Evolutionary conservation across 2,329 filamentous ascomycete genomes (phyloP), one percentile per base, ranked within the genome.

Genomic region (Monosporascus sp.): DNA sequence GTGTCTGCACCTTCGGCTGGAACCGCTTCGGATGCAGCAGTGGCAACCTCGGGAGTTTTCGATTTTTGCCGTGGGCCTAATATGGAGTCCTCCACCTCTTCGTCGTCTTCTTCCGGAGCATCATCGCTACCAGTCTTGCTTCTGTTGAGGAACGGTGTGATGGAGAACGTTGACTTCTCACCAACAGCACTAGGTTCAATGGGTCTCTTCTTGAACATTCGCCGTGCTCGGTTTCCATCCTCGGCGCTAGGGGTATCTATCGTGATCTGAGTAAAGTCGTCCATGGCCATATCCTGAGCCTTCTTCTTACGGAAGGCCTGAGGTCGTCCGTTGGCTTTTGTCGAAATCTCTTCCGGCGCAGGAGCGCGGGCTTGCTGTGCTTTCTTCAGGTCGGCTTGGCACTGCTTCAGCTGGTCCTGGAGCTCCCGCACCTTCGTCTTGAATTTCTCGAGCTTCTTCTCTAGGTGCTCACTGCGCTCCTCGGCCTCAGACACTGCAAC

Each of bases 131-230:
- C 67, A 5, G 69, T 76, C 69, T 79, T 84, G 26, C 83, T 86
- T 49, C 87, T 84, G 69, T 92, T 96, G 56, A 97, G 77, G 75
- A 96, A 97, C 0, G 93, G 93, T 0, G 93, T 97, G 58, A 97
- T 91, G 4, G 91, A 96, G 70, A 97, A 97, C 3, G 81, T 86
- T 0, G 92, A 97, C 70, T 96, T 97, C 65, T 96, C 90, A 31
- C 89, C 91, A 5, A 88, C 75, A 52, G 84, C 73, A 1, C 81
- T 78, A 38, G 82, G 79, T 20, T 84, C 80, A 27, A 75, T 69
- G 48, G 75, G 78, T 52, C 78, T 74, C 66, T 84, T 86, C 69
- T 86, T 88, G 55, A 72, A 62, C 37, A 68, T 67, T 43, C 74
- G 74, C 58, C 52, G 66, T 61, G 50, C 70, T 66, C 54, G 72